Evolutionary conservation across 768 basidiomycete genomes (phyloP), one percentile per base, ranked within the genome.

Genomic region (Rhodotorula sphaerocarpa): DNA sequence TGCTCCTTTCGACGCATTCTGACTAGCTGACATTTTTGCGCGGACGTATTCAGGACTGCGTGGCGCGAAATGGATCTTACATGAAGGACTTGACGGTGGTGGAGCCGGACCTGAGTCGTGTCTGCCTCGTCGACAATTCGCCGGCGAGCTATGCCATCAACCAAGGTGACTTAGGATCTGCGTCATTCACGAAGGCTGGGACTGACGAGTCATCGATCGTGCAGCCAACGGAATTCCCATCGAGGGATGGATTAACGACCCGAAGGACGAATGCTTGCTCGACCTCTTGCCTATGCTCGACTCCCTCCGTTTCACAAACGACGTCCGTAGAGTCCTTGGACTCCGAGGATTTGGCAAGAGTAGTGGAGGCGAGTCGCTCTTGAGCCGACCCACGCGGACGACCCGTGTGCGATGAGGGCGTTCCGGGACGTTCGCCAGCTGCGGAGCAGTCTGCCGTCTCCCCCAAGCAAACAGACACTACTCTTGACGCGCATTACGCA

Each of bases 201-300:
- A 25, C 54, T 46, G 23, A 43, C 44, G 23, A 21, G 1, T 12
- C 3, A 20, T 33, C 14, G 28, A 2, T 23, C 41, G 6, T 21
- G 48, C 74, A 97, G 95, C 89, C 56, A 99, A 99, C 75, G 95
- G 91, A 55, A 90, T 99, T 73, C 95, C 95, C 39, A 90, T 99
- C 76, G 93, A 97, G 80, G 95, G 95, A 52, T 97, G 95, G 95
- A 96, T 91, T 28, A 86, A 91, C 63, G 95, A 99, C 77, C 92
- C 90, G 36, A 84, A 85, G 63, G 95, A 99, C 77, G 90, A 97
- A 77, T 95, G 93, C 27, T 79, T 99, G 59, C 84, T 99, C 59
- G 92, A 97, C 78, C 82, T 96, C 54, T 78, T 99, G 30, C 95
- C 95, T 25, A 86, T 99, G 56, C 83, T 99, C 56, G 95, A 99